Conservation (phyloP, 2,329 filamentous ascomycete species). For the Erysiphe pulchra region DNA sequence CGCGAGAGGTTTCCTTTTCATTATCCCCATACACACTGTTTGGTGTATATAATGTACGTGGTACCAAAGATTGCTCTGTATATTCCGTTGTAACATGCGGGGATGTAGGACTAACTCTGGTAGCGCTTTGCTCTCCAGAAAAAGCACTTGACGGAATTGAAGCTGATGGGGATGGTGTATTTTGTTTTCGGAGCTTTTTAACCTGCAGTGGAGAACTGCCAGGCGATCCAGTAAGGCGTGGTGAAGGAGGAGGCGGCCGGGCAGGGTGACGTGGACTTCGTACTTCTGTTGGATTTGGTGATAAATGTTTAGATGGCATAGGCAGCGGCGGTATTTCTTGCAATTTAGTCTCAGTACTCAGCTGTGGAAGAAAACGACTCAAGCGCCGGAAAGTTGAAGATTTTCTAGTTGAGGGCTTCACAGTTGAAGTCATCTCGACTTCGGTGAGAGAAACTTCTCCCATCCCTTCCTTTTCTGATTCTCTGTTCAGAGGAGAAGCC, state of each 20-base stretch:
- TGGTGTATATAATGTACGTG: conserved; percentile 1
- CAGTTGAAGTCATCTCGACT: background rate
- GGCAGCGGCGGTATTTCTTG: conserved; percentile 1
- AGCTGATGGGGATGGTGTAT: background rate
- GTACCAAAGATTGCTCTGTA: background rate
- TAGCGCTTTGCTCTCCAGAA: background rate
- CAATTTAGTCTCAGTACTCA: conserved; percentile 4
- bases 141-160: background rate
- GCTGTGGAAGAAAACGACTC: conserved; percentile 3
- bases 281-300: background rate
- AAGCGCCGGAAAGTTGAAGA: conserved; percentile 3
- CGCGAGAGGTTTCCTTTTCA: conserved; percentile 1
- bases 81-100: background rate
- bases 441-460: background rate
- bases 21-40: background rate
- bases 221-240: background rate
- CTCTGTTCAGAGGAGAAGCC: no score
- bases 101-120: background rate
- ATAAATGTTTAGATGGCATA: background rate
- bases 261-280: background rate
- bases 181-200: background rate
- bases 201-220: background rate
- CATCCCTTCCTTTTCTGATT: background rate
- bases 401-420: background rate
- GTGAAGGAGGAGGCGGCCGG: background rate